Evolutionary conservation across 2,329 filamentous ascomycete genomes (phyloP).

Genomic region (Phyllosticta citrichinensis): DNA sequence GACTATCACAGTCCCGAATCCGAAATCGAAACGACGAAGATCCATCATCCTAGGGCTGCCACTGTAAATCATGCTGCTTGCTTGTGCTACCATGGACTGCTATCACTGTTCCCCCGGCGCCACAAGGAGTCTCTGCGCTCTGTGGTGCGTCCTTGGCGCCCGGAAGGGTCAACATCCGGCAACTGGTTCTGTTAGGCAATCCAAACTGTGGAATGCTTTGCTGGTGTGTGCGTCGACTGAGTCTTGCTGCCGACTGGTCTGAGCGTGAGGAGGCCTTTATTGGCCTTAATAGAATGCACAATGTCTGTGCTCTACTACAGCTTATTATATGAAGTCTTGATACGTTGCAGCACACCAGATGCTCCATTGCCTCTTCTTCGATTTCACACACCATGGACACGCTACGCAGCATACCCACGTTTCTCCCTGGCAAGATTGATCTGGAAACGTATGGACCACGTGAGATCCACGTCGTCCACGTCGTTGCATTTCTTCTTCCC

Average conservation of each 20-base stretch:
- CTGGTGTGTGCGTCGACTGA: not conserved
- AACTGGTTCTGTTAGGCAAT: not conserved
- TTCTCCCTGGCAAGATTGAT: conserved; percentile 1
- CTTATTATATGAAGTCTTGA: not conserved
- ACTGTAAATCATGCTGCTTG: not conserved
- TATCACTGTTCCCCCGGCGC: not conserved
- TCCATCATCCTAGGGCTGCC: not conserved
- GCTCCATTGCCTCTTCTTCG: not conserved
- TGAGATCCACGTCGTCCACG: not conserved
- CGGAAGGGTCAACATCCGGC: not conserved
- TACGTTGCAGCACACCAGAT: not conserved
- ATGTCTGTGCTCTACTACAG: not conserved
- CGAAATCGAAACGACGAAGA: not conserved
- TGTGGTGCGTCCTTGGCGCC: not conserved
- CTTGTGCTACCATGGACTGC: not conserved
- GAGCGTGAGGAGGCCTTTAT: not conserved
- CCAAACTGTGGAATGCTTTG: not conserved
- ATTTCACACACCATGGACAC: not conserved
- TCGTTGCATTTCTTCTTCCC: not conserved
- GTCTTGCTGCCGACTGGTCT: not conserved
- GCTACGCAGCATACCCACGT: conserved; percentile 4
- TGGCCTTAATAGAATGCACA: not conserved
- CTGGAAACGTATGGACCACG: not conserved
- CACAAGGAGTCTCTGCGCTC: not conserved
- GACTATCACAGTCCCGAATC: not conserved